Evolutionary conservation across 352 stramenopile genomes (phyloP), one percentile per base, ranked within the genome.

Genomic region (Globisporangium takayamanum): DNA sequence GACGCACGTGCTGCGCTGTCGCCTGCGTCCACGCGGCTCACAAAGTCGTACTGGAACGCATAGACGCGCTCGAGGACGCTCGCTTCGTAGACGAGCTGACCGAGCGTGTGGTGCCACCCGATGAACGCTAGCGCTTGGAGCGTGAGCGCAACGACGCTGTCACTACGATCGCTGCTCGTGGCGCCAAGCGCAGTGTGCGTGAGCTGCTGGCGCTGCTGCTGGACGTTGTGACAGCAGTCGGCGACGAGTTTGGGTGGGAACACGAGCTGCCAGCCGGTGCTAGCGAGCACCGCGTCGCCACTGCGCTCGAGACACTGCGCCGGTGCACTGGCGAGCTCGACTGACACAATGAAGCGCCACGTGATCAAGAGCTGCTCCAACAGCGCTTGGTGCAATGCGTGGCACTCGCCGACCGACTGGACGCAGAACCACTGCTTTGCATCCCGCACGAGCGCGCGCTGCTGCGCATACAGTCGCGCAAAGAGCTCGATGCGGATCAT

Each of bases 21-120:
- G 26, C 48, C 55, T 8, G 61, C 50, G 12, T 70, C 55, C 2
- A 72, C 42, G 46, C 75, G 33, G 33, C 33, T 26, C 2, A 69
- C 70, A 45, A 87, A 84, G 15, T 55, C 50, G 45, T 70, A 66
- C 46, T 87, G 74, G 49, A 83, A 82, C 1, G 57, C 16, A 49
- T 77, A 69, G 1, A 87, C 59, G 2, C 63, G 59, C 18, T 84
- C 74, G 0, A 87, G 66, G 37, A 82, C 49, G 8, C 61, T 56
- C 4, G 70, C 57, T 45, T 83, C 74, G 61, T 84, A 84, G 11
- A 84, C 64, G 7, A 57, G 55, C 20, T 50, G 52, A 25, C 63
- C 66, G 3, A 87, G 57, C 1, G 54, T 12, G 26, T 71, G 65
- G n/a, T 73, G 74, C 74, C 76, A 80, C 50, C 68, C 36, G 18